phyloP scores from a whole-genome alignment of 2,329 filamentous ascomycete genomes.

The Atkinsonella hypoxylon region DNA sequence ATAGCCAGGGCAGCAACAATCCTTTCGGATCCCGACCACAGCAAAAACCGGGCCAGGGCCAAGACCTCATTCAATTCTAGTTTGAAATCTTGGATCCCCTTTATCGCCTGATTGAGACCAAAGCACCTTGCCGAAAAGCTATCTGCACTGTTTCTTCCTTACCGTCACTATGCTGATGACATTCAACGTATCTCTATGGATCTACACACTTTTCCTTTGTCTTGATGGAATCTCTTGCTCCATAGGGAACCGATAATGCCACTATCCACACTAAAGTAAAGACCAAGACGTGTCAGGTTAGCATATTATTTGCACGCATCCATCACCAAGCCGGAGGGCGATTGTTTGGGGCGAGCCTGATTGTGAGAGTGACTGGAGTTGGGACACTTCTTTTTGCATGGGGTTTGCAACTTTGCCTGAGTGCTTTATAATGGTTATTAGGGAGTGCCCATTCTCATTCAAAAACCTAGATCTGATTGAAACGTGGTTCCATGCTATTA shows the following conservation, averaged over 20 bases:
- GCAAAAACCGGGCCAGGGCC: constrained; percentile 37
- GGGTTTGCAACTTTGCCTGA: constrained; percentile 2
- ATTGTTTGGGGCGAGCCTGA: background rate
- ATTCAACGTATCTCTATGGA: background rate
- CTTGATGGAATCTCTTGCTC: background rate
- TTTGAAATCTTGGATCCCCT: background rate
- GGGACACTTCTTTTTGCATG: constrained; percentile 1
- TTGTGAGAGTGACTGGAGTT: background rate
- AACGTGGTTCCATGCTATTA: constrained; percentile 6
- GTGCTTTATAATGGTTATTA: constrained; percentile 14
- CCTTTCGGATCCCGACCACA: constrained; percentile 43
- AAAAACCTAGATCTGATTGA: constrained; percentile 23
- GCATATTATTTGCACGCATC: background rate
- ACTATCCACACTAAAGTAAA: background rate
- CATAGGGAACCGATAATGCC: background rate
- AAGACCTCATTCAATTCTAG: constrained; percentile 54
- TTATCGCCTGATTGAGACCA: background rate
- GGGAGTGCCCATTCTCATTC: constrained; percentile 20
- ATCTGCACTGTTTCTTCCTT: background rate
- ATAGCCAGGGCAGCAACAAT: constrained; percentile 40
- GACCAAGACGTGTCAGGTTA: too few relatives aligned
- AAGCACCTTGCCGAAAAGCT: background rate
- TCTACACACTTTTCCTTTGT: background rate
- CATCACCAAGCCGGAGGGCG: background rate
- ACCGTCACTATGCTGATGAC: background rate